Percentiles rank a stretch among this genome's conserved stretches.
phyloP scores from a whole-genome alignment of 176 grass and related monocot genomes.

The maize (Zea mays) region Zm-B73-REFERENCE-NAM-5.0 NC_050096.1:31841501-31842000 shows the following conservation, averaged over 20 bases:
- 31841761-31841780: slow-evolving; percentile 16
- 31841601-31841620: slow-evolving; percentile 38
- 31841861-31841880: slow-evolving; percentile 71
- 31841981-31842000: slow-evolving; percentile 95
- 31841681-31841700: neutral
- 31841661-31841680: slow-evolving; percentile 4
- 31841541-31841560: slow-evolving; percentile 23
- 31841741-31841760: neutral
- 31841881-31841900: slow-evolving; percentile 67
- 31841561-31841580: slow-evolving; percentile 39
- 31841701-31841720: slow-evolving; percentile 14
- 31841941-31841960: slow-evolving; percentile 87
- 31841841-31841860: slow-evolving; percentile 79
- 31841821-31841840: slow-evolving; percentile 68
- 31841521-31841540: slow-evolving; percentile 33
- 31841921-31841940: slow-evolving; percentile 89
- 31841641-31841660: slow-evolving; percentile 24
- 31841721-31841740: slow-evolving; percentile 10
- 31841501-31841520: slow-evolving; percentile 38
- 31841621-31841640: slow-evolving; percentile 21
- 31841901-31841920: slow-evolving; percentile 76
- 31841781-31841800: slow-evolving; percentile 61
- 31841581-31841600: slow-evolving; percentile 28
- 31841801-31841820: slow-evolving; percentile 65
- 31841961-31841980: slow-evolving; percentile 83